These are phyloP conservation scores for Aleurites moluccanus DNA, from an alignment of 441 rosid species.

Conservation along the genomic window DNA sequence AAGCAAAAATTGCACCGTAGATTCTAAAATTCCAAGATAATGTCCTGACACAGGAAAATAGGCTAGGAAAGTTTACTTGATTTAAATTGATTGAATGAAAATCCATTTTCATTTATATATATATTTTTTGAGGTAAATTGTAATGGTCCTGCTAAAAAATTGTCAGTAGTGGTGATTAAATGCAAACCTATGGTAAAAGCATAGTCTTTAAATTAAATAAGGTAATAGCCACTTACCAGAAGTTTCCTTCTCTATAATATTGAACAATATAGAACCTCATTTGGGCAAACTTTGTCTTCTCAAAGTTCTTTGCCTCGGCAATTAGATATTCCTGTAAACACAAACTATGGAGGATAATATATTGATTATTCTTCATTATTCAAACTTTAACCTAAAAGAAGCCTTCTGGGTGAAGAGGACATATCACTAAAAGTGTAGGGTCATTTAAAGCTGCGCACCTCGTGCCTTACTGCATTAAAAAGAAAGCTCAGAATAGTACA, in stretches of 20 bases:
- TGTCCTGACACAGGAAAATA: background rate
- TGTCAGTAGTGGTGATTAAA: background rate
- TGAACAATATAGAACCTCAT: background rate
- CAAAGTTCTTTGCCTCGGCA: constrained; percentile 15
- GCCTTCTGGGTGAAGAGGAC: constrained; percentile 18
- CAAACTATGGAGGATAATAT: background rate
- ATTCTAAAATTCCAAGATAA: background rate
- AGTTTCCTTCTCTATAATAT: background rate
- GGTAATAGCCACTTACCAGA: background rate
- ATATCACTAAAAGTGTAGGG: constrained; percentile 29
- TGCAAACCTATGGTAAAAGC: background rate
- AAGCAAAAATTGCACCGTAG: background rate
- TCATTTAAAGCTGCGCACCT: constrained; percentile 29
- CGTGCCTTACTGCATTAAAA: constrained; percentile 52
- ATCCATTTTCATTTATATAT: background rate
- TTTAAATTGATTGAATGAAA: background rate
- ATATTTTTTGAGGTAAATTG: background rate
- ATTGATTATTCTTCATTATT: too few relatives aligned
- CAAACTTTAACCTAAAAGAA: constrained; percentile 1
- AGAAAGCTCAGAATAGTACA: constrained; percentile 29
- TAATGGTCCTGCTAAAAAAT: background rate
- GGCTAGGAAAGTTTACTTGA: too few relatives aligned
- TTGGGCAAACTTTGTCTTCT: background rate
- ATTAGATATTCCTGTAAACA: constrained; percentile 1
- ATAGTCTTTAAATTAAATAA: constrained; percentile 1